These are phyloP conservation scores for Wickerhamomyces kurtzmanii DNA, from an alignment of 805 yeast species.

Conservation along the genomic window DNA sequence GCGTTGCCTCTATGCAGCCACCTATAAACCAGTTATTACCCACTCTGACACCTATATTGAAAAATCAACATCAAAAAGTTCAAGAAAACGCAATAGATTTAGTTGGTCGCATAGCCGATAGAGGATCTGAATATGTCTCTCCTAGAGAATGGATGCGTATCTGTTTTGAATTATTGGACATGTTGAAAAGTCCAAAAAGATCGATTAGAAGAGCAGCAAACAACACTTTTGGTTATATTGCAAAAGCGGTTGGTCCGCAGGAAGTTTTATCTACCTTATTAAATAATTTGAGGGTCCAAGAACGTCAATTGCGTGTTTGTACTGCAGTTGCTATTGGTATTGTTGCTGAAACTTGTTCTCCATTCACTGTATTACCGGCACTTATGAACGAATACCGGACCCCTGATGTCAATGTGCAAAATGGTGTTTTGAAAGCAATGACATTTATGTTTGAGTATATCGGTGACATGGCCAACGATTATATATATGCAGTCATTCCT, in stretches of 20 bases:
- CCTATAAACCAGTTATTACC: slow-evolving; percentile 78
- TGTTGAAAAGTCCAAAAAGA: slow-evolving; percentile 73
- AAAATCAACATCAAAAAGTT: slow-evolving; percentile 84
- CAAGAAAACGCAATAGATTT: slow-evolving; percentile 74
- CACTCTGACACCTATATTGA: slow-evolving; percentile 80
- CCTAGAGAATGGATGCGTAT: slow-evolving; percentile 98
- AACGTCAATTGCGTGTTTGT: slow-evolving; percentile 92
- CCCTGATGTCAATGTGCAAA: slow-evolving; percentile 89
- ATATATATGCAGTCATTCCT: slow-evolving; percentile 71
- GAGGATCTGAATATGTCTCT: slow-evolving; percentile 72
- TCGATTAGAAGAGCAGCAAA: slow-evolving; percentile 79
- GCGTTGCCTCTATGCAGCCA: slow-evolving; percentile 59
- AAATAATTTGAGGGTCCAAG: slow-evolving; percentile 83
- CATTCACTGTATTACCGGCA: slow-evolving; percentile 90
- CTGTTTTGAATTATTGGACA: slow-evolving; percentile 81
- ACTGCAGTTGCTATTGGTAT: slow-evolving; percentile 98
- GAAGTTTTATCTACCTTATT: slow-evolving; percentile 81
- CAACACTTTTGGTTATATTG: slow-evolving; percentile 82
- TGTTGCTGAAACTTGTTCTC: slow-evolving; percentile 88
- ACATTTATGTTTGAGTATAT: slow-evolving; percentile 89
- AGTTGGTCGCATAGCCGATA: slow-evolving; percentile 74
- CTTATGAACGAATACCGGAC: slow-evolving; percentile 91
- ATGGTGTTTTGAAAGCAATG: slow-evolving; percentile 87
- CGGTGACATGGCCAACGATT: slow-evolving; percentile 71
- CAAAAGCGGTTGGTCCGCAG: slow-evolving; percentile 91